Conservation (phyloP, 148 eudicot species). For the Amaranthus cruentus region DNA sequence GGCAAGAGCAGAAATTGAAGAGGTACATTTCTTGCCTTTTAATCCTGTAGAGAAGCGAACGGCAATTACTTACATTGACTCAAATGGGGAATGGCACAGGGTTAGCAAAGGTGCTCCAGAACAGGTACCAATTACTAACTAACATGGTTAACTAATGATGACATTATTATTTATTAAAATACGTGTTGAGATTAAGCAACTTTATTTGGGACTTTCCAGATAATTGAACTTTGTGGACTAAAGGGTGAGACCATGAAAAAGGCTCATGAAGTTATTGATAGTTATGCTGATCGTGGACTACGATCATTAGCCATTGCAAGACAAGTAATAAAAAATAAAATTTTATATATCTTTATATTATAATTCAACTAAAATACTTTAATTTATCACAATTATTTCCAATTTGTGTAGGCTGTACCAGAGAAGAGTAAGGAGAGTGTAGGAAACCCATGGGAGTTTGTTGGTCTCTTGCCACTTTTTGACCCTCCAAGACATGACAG, state of each 20-base stretch:
- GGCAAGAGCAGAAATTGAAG: slow-evolving; percentile 76
- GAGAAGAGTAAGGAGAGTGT: slow-evolving; percentile 75
- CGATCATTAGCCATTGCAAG: slow-evolving; percentile 74
- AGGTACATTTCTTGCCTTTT: slow-evolving; percentile 74
- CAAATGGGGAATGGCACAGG: slow-evolving; percentile 65
- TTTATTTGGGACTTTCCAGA: slow-evolving; percentile 30
- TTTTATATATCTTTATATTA: neutral
- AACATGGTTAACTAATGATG: neutral
- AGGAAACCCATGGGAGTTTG: slow-evolving; percentile 85
- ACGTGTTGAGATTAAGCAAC: no score
- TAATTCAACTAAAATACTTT: neutral
- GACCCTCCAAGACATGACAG: slow-evolving; percentile 98
- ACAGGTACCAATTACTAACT: slow-evolving; percentile 35
- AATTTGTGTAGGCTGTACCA: slow-evolving; percentile 44
- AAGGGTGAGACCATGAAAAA: slow-evolving; percentile 52
- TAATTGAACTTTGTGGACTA: slow-evolving; percentile 73
- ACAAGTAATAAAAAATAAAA: slow-evolving; percentile 40
- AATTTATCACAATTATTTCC: neutral
- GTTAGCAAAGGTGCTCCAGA: slow-evolving; percentile 88
- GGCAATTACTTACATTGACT: slow-evolving; percentile 64
- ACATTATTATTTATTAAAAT: no score
- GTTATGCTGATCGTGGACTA: slow-evolving; percentile 84
- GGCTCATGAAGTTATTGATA: slow-evolving; percentile 60
- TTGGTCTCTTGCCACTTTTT: slow-evolving; percentile 82
- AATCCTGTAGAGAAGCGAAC: slow-evolving; percentile 84